These are phyloP conservation scores for Phytophthora brassicae DNA, from an alignment of 352 stramenopile species.

Conservation along the genomic window DNA sequence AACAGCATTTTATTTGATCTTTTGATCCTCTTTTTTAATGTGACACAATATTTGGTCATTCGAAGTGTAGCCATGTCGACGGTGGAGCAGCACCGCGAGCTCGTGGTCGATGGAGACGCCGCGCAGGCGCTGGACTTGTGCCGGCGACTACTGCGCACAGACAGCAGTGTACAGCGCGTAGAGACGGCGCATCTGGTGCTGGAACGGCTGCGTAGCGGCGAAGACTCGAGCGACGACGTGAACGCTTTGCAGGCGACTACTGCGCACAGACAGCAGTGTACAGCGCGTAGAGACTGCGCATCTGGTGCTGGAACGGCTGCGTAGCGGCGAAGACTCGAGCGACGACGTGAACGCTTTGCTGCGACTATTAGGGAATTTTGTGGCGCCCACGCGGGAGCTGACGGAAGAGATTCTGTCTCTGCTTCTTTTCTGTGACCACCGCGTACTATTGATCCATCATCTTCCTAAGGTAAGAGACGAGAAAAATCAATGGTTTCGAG, in stretches of 20 bases:
- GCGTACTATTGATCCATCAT: conserved; percentile 79
- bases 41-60: neutral
- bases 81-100: conserved; percentile 44
- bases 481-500: too few relatives aligned
- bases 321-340: conserved; percentile 48
- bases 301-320: conserved; percentile 73
- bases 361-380: conserved; percentile 73
- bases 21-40: neutral
- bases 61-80: conserved; percentile 1
- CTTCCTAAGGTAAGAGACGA: conserved; percentile 54
- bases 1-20: too few relatives aligned
- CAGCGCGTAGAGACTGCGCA: conserved; percentile 51
- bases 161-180: conserved; percentile 40
- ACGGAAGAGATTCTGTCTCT: conserved; percentile 74
- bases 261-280: conserved; percentile 46
- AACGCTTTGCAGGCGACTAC: conserved; percentile 63
- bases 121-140: conserved; percentile 49
- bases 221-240: conserved; percentile 65
- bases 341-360: conserved; percentile 77
- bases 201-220: conserved; percentile 60
- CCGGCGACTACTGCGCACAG: conserved; percentile 54
- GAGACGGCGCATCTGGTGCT: conserved; percentile 63
- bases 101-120: conserved; percentile 51
- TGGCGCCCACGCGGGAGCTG: conserved; percentile 67
- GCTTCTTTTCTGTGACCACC: conserved; percentile 73